Evolutionary conservation across 371 early-diverging fungal genomes (phyloP), one percentile per base, ranked within the genome.

Genomic region (Syncephalastrum sp.): DNA sequence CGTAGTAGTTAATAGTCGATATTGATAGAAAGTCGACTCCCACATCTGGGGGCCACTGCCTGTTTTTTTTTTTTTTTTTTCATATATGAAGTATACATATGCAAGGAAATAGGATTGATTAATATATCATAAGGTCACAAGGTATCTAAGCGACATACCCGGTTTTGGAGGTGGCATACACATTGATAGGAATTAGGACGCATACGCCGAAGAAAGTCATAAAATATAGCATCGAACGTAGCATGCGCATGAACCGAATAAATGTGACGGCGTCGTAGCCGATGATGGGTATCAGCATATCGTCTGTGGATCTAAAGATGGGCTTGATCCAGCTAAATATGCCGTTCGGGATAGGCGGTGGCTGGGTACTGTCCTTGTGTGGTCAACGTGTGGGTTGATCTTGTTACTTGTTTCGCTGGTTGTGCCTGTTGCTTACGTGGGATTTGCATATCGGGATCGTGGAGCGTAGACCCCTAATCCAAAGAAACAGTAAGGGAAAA

Each of bases 251-350:
- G 60, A 91, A 92, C 6, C 88, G 82, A 47, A 93, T 76, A 57
- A 91, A 89, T 38, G 91, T 67, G 21, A 91, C 87, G 16, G 91
- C 87, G 58, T 93, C 93, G 42, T 87, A 70, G 25, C 91, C 93
- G 8, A 92, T 83, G 54, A 83, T 85, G 19, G 75, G 70, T n/a
- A 90, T 69, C 3, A 88, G 63, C 10, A 76, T 78, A 48, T 68
- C 60, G 29, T 91, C 89, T 42, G 84, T 74, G n/a, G 82, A 73
- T 12, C 67, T 67, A 63, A 84, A 68, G 42, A 90, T 72, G 5
- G 86, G 81, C 5, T 65, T 61, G 44, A 87, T 68, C 91, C 92
- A 92, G 13, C 83, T 76, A 48, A 88, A 82, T 15, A 83, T 73
- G 4, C 81, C 81, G 41, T 59, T 55, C 0, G 64, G 64, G 44